Conservation (phyloP, 352 stramenopile species). For the Globisporangium splendens region DNA sequence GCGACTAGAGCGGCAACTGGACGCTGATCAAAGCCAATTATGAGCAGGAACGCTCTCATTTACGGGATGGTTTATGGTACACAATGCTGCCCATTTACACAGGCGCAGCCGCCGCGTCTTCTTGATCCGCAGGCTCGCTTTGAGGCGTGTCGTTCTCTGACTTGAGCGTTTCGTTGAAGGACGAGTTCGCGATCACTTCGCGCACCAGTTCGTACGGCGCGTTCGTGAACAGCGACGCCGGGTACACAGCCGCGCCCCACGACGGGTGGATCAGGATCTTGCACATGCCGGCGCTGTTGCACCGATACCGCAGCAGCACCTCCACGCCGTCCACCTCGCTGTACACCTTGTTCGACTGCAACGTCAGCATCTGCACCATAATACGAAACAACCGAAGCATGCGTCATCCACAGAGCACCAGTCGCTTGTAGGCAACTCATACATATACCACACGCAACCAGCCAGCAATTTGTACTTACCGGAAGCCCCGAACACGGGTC, state of each 20-base stretch:
- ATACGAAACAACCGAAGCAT: neutral
- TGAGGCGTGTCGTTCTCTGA: conserved; percentile 12
- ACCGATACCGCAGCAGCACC: conserved; percentile 80
- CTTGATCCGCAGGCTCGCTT: conserved; percentile 20
- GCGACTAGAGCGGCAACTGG: neutral
- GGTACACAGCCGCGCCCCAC: conserved; percentile 95
- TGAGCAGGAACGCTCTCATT: neutral
- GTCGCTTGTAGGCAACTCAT: neutral
- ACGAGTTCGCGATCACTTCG: conserved; percentile 37
- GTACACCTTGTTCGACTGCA: conserved; percentile 93
- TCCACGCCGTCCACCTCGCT: conserved; percentile 95
- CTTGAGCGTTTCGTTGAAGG: conserved; percentile 19
- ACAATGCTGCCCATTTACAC: neutral
- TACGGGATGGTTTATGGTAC: neutral
- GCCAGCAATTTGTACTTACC: conserved; percentile 26
- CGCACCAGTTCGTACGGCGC: conserved; percentile 84
- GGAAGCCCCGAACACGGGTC: conserved; percentile 96
- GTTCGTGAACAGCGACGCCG: conserved; percentile 94
- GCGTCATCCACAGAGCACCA: neutral
- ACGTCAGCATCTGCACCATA: conserved; percentile 79
- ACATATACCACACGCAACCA: too few relatives aligned
- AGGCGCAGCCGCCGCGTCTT: neutral
- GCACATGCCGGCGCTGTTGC: conserved; percentile 90
- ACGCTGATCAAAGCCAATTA: neutral
- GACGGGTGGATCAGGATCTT: conserved; percentile 95